phyloP scores from a whole-genome alignment of 371 early-diverging fungal genomes.

The Syncephalastrum racemosum region DNA sequence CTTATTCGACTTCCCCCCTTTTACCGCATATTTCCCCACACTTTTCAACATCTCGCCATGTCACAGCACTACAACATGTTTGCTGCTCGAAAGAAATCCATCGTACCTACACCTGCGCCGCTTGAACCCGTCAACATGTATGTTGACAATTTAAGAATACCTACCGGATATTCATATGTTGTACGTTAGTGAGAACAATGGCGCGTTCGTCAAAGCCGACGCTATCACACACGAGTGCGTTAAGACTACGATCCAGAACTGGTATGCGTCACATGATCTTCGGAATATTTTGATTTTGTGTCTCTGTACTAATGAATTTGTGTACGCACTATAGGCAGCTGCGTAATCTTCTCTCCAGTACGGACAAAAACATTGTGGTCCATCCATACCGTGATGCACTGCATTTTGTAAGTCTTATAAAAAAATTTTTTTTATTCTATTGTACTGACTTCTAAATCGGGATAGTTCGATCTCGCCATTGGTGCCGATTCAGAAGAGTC shows the following conservation, averaged over 20 bases:
- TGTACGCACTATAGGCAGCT: slow-evolving; percentile 62
- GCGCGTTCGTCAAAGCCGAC: slow-evolving; percentile 8
- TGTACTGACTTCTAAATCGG: background rate
- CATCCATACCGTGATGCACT: slow-evolving; percentile 19
- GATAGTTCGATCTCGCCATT: slow-evolving; percentile 16
- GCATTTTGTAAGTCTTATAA: slow-evolving; percentile 23
- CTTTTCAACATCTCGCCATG: too few relatives aligned
- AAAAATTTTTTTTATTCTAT: background rate
- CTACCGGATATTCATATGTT: too few relatives aligned
- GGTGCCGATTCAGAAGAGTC: slow-evolving; percentile 5
- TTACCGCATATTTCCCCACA: too few relatives aligned
- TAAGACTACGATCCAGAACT: slow-evolving; percentile 21
- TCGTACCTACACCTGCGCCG: too few relatives aligned
- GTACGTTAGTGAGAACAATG: slow-evolving; percentile 15
- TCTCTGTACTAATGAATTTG: background rate
- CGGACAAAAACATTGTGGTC: slow-evolving; percentile 7
- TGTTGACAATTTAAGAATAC: too few relatives aligned
- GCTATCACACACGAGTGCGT: slow-evolving; percentile 9
- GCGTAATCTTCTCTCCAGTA: slow-evolving; percentile 16
- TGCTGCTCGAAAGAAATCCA: too few relatives aligned
- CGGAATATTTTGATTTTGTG: background rate
- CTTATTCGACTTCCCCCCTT: too few relatives aligned
- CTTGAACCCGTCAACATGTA: too few relatives aligned
- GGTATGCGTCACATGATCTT: slow-evolving; percentile 8
- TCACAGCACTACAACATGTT: too few relatives aligned